These are phyloP conservation scores for Lachancea sp. DNA, from an alignment of 805 yeast genomes.

Conservation along the genomic window DNA sequence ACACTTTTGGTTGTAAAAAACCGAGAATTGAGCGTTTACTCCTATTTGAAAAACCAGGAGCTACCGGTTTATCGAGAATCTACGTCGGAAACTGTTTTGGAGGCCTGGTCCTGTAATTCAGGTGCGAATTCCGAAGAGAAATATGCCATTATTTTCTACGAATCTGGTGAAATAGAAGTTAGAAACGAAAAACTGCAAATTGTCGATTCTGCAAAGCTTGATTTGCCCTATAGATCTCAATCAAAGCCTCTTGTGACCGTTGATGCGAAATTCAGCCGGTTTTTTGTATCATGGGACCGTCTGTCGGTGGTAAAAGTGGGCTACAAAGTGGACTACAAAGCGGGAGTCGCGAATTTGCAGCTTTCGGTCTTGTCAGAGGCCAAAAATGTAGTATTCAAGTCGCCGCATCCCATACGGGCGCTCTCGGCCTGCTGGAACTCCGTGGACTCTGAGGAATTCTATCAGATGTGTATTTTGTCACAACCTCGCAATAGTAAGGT, in stretches of 20 bases:
- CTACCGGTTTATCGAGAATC: not conserved
- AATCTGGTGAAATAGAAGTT: slow-evolving; percentile 1
- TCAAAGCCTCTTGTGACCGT: not conserved
- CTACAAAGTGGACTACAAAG: not conserved
- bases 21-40: not conserved
- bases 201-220: not conserved
- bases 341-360: too few relatives aligned
- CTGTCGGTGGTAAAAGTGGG: not conserved
- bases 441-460: not conserved
- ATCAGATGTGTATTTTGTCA: not conserved
- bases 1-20: slow-evolving; percentile 1
- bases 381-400: not conserved
- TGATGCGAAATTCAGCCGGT: slow-evolving; percentile 3
- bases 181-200: slow-evolving; percentile 1
- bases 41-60: not conserved
- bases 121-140: not conserved
- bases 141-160: not conserved
- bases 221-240: too few relatives aligned
- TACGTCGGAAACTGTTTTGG: not conserved
- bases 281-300: slow-evolving; percentile 3
- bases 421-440: not conserved
- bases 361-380: not conserved
- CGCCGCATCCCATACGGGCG: not conserved
- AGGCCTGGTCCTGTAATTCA: not conserved
- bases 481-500: not conserved